Evolutionary conservation across 106 monocot genomes (phyloP), one percentile per base, ranked within the genome.

Genomic region (Dendrobium nobile): DNA sequence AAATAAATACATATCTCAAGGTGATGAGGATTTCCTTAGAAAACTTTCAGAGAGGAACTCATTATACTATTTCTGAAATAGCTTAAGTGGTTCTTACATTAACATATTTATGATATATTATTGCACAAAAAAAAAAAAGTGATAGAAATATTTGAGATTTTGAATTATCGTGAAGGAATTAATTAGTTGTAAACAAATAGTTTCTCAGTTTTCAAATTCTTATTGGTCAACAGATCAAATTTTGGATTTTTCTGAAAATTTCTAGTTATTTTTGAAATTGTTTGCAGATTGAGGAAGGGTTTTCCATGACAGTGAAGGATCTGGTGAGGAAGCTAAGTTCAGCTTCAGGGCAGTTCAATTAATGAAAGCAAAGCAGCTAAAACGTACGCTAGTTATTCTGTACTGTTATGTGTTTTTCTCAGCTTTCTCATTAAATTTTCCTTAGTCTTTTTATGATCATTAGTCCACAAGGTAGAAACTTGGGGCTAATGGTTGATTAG

Each of bases 281-380:
- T 17, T 51, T 76, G 9, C 78, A 78, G 78, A 78, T 59, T 20
- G 78, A 78, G 45, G 78, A 78, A 33, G 78, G 78, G 4, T 78
- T 78, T 10, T 78, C 56, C 19, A 78, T 78, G 78, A 78, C 56
- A 33, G 37, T 41, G 48, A 78, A 78, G 78, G 78, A 78, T 5
- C 78, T 78, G 56, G 78, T 59, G 78, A 55, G 41, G 37, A 78
- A 58, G 17, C 7, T 78, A 24, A 18, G 56, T 20, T 78, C 56
- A 2, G 45, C 10, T 40, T 56, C 40, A n/a, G 59, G 78, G 27
- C 78, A 58, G 78, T 58, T 56, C 56, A 59, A 3, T 10, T 77
- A 51, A 37, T 37, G 37, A 37, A 2, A 37, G 37, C 3, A 77
- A 37, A 70, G 15, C 19, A 61, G 61, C 61, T 17, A 20, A 58